Evolutionary conservation across 2,329 filamentous ascomycete genomes (phyloP).

Genomic region (Xylariaceae sp.): DNA sequence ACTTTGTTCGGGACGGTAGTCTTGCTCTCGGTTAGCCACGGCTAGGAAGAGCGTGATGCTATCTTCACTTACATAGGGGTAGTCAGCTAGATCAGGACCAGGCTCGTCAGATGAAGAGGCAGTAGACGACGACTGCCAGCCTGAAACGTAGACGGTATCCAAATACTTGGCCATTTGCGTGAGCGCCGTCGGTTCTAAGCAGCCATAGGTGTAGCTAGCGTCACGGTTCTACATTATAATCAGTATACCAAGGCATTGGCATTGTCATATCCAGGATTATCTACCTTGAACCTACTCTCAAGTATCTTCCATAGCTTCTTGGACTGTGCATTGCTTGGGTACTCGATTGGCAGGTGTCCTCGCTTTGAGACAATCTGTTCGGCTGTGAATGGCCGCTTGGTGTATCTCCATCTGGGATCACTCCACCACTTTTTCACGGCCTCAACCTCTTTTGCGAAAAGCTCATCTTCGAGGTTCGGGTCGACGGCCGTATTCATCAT

Average conservation of each 20-base stretch:
- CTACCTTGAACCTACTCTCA: constrained; percentile 83
- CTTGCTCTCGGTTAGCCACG: constrained; percentile 51
- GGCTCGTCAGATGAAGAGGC: constrained; percentile 95
- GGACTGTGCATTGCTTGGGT: constrained; percentile 84
- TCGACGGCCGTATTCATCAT: constrained; percentile 66
- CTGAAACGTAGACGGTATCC: constrained; percentile 97
- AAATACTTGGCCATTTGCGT: constrained; percentile 99
- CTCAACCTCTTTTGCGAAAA: constrained; percentile 82
- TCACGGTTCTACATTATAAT: constrained; percentile 68
- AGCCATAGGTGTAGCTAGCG: constrained; percentile 94
- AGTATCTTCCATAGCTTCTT: constrained; percentile 96
- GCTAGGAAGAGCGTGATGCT: background rate
- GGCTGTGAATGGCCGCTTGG: constrained; percentile 90
- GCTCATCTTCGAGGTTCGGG: constrained; percentile 64
- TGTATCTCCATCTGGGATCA: constrained; percentile 90
- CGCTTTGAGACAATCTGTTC: constrained; percentile 97
- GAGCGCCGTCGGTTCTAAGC: constrained; percentile 96
- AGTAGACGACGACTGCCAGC: constrained; percentile 98
- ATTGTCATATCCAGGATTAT: background rate
- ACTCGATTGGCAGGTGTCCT: constrained; percentile 87
- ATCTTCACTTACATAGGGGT: constrained; percentile 75
- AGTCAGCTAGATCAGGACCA: constrained; percentile 96
- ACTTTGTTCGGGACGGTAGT: constrained; percentile 99
- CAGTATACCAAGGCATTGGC: constrained; percentile 5
- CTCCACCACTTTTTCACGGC: constrained; percentile 94